Percentiles rank a stretch among this genome's conserved stretches.
Evolutionary conservation across 306 rosid genomes (phyloP).

Genomic region (Rosa persica): DNA sequence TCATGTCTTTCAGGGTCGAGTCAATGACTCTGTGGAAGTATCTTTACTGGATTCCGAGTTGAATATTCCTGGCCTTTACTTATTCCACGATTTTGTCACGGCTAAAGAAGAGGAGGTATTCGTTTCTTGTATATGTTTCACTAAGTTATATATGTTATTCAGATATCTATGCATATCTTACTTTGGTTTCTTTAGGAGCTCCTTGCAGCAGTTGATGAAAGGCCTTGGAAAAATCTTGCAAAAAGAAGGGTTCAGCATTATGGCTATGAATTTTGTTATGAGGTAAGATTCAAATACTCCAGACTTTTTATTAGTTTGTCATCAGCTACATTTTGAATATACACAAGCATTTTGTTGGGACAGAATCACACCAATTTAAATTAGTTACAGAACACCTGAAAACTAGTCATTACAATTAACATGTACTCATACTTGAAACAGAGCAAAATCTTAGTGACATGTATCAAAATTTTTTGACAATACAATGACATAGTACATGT

Average conservation of each 20-base stretch:
- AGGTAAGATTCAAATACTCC: constrained; percentile 41
- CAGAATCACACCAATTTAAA: background rate
- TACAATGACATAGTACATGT: too few relatives aligned
- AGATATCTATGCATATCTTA: background rate
- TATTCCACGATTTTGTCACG: constrained; percentile 68
- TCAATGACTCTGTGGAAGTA: constrained; percentile 54
- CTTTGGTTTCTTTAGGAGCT: constrained; percentile 46
- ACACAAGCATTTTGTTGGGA: background rate
- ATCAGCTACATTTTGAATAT: background rate
- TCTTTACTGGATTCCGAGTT: constrained; percentile 65
- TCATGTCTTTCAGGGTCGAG: constrained; percentile 34
- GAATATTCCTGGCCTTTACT: constrained; percentile 73
- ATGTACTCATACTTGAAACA: background rate
- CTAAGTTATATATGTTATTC: background rate
- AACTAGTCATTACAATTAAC: background rate
- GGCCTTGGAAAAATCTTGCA: constrained; percentile 70
- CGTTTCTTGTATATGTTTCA: background rate
- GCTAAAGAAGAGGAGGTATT: constrained; percentile 73
- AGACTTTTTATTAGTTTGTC: background rate
- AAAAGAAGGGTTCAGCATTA: constrained; percentile 96
- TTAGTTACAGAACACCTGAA: background rate
- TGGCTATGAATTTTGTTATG: constrained; percentile 84
- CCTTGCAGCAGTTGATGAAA: constrained; percentile 63
- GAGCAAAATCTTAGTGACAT: too few relatives aligned
- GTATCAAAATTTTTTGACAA: too few relatives aligned